A percentile compares a stretch with the other conserved stretches of the same genome.
Evolutionary conservation across 495 filamentous ascomycete genomes (phyloP).

Genomic region (Hamigera avellanea): DNA sequence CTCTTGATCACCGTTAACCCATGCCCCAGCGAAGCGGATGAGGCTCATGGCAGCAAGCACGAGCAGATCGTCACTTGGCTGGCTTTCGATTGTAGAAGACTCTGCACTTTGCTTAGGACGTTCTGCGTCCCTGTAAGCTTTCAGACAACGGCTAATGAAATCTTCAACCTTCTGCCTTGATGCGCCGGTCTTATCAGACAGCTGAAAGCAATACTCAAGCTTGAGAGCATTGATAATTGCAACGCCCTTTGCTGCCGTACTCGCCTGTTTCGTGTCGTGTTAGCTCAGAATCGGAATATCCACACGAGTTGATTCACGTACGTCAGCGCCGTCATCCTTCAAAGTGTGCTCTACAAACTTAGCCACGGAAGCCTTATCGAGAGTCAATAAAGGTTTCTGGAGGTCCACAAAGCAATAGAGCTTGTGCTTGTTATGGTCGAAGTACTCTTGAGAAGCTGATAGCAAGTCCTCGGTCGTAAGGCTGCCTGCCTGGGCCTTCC

Average conservation of each 20-base stretch:
- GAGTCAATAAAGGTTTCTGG: slow-evolving; percentile 25
- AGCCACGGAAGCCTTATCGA: slow-evolving; percentile 22
- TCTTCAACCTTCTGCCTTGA: slow-evolving; percentile 24
- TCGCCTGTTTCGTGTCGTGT: slow-evolving; percentile 1
- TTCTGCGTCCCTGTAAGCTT: slow-evolving; percentile 25
- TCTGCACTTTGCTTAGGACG: slow-evolving; percentile 8
- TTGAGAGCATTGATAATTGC: slow-evolving; percentile 43
- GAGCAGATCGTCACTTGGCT: slow-evolving; percentile 45
- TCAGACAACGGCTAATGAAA: slow-evolving; percentile 36
- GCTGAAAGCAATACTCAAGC: slow-evolving; percentile 40
- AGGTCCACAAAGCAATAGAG: slow-evolving; percentile 45
- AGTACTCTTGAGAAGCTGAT: slow-evolving; percentile 34
- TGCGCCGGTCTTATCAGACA: slow-evolving; percentile 23
- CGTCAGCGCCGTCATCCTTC: slow-evolving; percentile 18
- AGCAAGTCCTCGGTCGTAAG: slow-evolving; percentile 24
- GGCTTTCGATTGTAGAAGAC: slow-evolving; percentile 37
- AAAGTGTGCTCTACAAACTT: slow-evolving; percentile 27
- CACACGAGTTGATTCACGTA: background rate
- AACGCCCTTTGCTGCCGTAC: slow-evolving; percentile 14
- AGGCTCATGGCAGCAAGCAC: slow-evolving; percentile 46
- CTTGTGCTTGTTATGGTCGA: slow-evolving; percentile 36
- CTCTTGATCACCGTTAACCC: slow-evolving; percentile 8
- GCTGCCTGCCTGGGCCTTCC: slow-evolving; percentile 17
- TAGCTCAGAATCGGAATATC: too few relatives aligned
- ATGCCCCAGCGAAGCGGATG: slow-evolving; percentile 25